Base-by-base conservation (phyloP, 2,329 filamentous ascomycete species). In the Colletotrichum limetticola region DNA sequence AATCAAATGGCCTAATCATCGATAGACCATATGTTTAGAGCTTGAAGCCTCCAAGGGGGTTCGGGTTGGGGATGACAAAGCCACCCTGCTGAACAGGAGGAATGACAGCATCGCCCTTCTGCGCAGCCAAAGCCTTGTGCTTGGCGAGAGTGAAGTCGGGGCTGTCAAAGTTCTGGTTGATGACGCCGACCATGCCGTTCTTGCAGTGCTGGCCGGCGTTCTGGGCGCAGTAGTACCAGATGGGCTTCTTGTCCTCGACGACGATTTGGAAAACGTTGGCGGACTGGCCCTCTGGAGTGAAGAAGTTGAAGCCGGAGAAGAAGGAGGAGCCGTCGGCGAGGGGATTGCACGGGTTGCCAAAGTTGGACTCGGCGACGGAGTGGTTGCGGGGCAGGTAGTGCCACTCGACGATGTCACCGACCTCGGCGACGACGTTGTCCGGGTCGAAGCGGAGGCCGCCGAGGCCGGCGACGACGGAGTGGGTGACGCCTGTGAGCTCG, bases 361-460 rank as follows among this genome's bases (percentile, higher is more conserved):
- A 86, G 77, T 77, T 81, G 49, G 84, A 84, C 78, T 85, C 80
- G 1, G 76, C 83, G 55, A 90, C 81, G 22, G 84, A 85, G 83
- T 90, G 88, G 80, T 86, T 88, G 71, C 76, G 78, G 9, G 88
- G 84, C 74, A 85, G 85, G 83, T 87, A 90, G 77, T 87, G 85
- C 82, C 86, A 91, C 81, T 90, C 87, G 70, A 91, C 78, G 4
- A 86, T 75, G 72, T 89, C 86, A 71, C 88, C 88, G 8, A 84
- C 70, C 12, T 81, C 78, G 22, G 88, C 89, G 3, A 83, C 83
- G 53, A 89, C 80, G 74, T 84, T 85, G 74, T 86, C 82, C 1
- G 89, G 89, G 61, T 85, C 82, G 79, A 90, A 91, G 61, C 77
- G 78, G 37, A 90, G 83, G n/a, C 84, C 84, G 30, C 79, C 82